These are phyloP conservation scores for Fusarium nygamai DNA, from an alignment of 2,329 filamentous ascomycete genomes.

Conservation along the genomic window DNA sequence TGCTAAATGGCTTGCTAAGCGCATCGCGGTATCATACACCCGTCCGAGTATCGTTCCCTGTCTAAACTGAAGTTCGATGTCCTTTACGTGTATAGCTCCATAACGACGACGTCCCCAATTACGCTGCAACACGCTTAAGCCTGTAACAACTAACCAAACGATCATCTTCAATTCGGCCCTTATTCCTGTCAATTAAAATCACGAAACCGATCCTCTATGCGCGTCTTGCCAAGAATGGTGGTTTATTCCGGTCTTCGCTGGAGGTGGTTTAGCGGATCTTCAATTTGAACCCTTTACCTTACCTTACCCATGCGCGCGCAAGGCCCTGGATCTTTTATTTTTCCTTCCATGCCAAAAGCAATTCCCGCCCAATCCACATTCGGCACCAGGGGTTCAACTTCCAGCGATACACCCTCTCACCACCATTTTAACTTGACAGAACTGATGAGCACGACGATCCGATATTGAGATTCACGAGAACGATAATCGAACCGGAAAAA, in stretches of 20 bases:
- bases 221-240: constrained; percentile 3
- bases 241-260: not conserved
- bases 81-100: not conserved
- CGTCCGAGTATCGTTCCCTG: rapidly evolving
- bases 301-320: constrained; percentile 4
- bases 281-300: not conserved
- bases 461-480: not conserved
- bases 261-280: constrained; percentile 3
- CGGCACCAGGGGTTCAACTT: constrained; percentile 21
- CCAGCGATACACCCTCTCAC: not conserved
- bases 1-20: rapidly evolving
- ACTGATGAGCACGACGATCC: not conserved
- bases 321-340: constrained; percentile 36
- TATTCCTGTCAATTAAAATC: not conserved
- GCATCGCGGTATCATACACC: rapidly evolving
- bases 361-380: constrained; percentile 13
- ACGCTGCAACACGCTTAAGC: not conserved
- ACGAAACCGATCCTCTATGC: not conserved
- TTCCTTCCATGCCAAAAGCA: constrained; percentile 17
- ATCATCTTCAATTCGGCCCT: not conserved
- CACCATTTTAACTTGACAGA: too few species aligned
- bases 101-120: too few species aligned
- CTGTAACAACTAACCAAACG: not conserved
- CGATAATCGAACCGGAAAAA: not conserved
- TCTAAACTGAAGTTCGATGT: not conserved